These are phyloP conservation scores for Aspergillus persii DNA, from an alignment of 2,329 filamentous ascomycete species.

Conservation along the genomic window DNA sequence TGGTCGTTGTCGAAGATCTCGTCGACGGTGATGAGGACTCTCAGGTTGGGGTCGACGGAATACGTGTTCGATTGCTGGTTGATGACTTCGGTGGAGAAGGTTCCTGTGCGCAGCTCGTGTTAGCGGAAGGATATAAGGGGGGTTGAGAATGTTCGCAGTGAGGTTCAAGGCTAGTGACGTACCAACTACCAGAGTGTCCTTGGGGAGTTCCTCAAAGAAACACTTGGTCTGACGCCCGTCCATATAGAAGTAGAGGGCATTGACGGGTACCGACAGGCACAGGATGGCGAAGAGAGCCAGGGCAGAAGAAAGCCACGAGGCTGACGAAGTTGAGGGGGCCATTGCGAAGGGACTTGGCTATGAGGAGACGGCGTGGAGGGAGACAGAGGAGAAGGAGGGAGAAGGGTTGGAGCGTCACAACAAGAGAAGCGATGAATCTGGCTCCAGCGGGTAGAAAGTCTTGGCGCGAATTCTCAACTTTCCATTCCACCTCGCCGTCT, in stretches of 20 bases:
- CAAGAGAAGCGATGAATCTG: conserved; percentile 21
- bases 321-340: conserved; percentile 33
- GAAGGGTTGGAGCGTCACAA: background rate
- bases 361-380: background rate
- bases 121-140: background rate
- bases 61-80: conserved; percentile 68
- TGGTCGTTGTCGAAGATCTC: conserved; percentile 98
- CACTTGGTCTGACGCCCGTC: conserved; percentile 84
- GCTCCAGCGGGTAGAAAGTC: conserved; percentile 18
- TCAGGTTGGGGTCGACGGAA: conserved; percentile 70
- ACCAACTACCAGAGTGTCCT: conserved; percentile 94
- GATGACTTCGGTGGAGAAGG: conserved; percentile 84
- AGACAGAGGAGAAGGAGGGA: background rate
- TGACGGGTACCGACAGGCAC: conserved; percentile 59
- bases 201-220: conserved; percentile 97
- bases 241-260: conserved; percentile 94
- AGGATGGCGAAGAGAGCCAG: conserved; percentile 67
- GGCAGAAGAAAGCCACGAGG: conserved; percentile 41
- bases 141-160: background rate
- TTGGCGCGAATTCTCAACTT: conserved; percentile 26
- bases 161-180: conserved; percentile 30
- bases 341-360: conserved; percentile 23
- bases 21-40: conserved; percentile 88
- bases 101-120: conserved; percentile 53
- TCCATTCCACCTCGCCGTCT: background rate